Evolutionary conservation across 495 filamentous ascomycete genomes (phyloP).

Genomic region (Halenospora varia): DNA sequence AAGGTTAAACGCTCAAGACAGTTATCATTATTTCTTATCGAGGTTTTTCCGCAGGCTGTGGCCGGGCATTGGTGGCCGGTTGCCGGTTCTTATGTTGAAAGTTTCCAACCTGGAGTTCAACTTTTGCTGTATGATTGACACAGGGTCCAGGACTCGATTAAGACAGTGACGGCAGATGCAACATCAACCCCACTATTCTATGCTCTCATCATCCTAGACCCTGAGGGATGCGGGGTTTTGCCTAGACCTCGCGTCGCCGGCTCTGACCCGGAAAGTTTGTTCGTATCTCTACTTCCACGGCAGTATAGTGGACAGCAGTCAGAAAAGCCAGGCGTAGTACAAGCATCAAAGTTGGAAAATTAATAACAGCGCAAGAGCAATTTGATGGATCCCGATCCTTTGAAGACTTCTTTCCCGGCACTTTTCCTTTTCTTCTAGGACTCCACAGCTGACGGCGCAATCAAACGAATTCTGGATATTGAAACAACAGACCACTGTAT

Average conservation of each 20-base stretch:
- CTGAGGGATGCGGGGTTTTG: background rate
- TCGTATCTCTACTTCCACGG: background rate
- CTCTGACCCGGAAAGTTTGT: background rate
- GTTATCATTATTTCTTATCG: background rate
- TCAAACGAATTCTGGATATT: background rate
- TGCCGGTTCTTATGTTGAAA: background rate
- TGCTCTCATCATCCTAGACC: background rate
- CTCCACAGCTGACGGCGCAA: background rate
- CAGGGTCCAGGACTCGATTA: constrained; percentile 1
- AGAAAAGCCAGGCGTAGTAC: background rate
- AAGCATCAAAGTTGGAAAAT: background rate
- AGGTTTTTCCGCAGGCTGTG: background rate
- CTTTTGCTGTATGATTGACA: constrained; percentile 8
- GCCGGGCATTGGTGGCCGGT: background rate
- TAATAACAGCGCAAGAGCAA: background rate
- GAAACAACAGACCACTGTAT: background rate
- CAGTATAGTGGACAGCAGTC: background rate
- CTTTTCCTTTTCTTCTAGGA: background rate
- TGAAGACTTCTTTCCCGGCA: background rate
- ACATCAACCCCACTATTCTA: background rate
- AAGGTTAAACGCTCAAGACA: background rate
- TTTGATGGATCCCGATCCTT: background rate
- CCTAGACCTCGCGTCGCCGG: background rate
- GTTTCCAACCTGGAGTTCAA: background rate
- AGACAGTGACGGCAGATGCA: background rate